A percentile compares a stretch with the other conserved stretches of the same genome.
Conservation (phyloP, 1,284 basidiomycete genomes). For the Heterobasidion annosum region DNA sequence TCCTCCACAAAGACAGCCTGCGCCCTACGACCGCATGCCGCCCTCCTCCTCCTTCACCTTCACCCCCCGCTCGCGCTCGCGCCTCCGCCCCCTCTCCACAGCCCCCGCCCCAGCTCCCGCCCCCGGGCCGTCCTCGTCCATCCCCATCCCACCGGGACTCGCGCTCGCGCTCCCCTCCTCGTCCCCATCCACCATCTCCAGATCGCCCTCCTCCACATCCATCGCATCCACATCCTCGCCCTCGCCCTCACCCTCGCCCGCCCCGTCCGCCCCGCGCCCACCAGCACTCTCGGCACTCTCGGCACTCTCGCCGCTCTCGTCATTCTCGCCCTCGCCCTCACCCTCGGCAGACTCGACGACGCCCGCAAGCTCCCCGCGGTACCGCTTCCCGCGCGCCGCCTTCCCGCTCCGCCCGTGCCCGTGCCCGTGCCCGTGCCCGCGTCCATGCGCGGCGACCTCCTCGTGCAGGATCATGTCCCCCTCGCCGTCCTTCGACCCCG, state of each 20-base stretch:
- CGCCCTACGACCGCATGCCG: not conserved
- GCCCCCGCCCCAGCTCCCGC: conserved; percentile 6
- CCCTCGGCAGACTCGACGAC: conserved; percentile 9
- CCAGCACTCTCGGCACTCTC: too few relatives aligned
- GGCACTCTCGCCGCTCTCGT: too few relatives aligned
- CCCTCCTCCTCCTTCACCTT: not conserved
- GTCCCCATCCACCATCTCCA: conserved; percentile 11
- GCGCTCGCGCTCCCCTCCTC: conserved; percentile 11
- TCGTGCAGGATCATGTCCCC: conserved; percentile 18
- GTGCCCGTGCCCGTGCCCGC: not conserved
- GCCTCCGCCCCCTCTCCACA: conserved; percentile 19
- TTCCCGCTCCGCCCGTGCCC: too few relatives aligned
- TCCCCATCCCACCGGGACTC: conserved; percentile 4
- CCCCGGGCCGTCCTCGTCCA: not conserved
- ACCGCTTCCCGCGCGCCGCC: not conserved
- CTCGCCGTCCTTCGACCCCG: not conserved
- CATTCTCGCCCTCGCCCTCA: conserved; percentile 13
- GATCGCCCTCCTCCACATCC: too few relatives aligned
- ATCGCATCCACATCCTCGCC: too few relatives aligned
- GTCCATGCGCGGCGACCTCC: conserved; percentile 5
- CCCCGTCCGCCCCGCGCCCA: too few relatives aligned
- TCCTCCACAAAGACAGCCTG: not conserved
- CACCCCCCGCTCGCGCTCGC: conserved; percentile 8
- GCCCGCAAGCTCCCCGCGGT: not conserved
- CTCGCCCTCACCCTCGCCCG: too few relatives aligned